A percentile compares a stretch with the other conserved stretches of the same genome.
Conservation (phyloP, 345 rosid genomes). For the Brassica carinata region DNA sequence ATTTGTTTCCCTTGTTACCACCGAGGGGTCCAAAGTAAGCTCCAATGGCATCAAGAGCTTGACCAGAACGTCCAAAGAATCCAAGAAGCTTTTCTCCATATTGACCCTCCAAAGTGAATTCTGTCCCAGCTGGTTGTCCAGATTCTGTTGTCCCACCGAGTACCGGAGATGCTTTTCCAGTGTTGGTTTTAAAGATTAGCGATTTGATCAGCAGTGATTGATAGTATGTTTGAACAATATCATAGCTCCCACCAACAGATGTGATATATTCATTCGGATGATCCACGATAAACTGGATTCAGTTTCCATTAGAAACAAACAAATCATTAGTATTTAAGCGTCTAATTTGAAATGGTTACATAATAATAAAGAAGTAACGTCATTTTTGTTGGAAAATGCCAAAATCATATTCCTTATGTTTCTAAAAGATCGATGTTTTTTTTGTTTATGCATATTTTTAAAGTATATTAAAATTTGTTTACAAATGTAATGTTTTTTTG, state of each 20-base stretch:
- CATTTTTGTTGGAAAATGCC: no score
- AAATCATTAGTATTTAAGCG: no score
- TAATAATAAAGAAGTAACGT: no score
- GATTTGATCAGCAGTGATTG: constrained; percentile 2
- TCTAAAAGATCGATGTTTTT: no score
- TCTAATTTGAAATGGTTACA: no score
- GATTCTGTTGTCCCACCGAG: neutral
- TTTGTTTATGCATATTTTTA: no score
- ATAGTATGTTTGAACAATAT: neutral
- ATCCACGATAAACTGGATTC: constrained; percentile 30
- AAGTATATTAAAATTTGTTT: no score
- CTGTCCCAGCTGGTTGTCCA: constrained; percentile 4
- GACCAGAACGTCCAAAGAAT: constrained; percentile 33
- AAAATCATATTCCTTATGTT: no score
- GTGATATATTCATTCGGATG: constrained; percentile 37
- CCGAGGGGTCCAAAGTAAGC: constrained; percentile 30
- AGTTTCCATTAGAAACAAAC: constrained; percentile 7
- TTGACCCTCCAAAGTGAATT: constrained; percentile 24
- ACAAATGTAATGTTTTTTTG: no score
- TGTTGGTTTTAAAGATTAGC: neutral
- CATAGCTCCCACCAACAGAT: constrained; percentile 31
- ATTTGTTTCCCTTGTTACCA: constrained; percentile 27
- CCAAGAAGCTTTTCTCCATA: constrained; percentile 36
- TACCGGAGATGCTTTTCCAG: constrained; percentile 13
- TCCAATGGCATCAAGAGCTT: constrained; percentile 33